Base-by-base conservation (phyloP, 2,329 filamentous ascomycete species). In the Epicoccum nigrum region DNA sequence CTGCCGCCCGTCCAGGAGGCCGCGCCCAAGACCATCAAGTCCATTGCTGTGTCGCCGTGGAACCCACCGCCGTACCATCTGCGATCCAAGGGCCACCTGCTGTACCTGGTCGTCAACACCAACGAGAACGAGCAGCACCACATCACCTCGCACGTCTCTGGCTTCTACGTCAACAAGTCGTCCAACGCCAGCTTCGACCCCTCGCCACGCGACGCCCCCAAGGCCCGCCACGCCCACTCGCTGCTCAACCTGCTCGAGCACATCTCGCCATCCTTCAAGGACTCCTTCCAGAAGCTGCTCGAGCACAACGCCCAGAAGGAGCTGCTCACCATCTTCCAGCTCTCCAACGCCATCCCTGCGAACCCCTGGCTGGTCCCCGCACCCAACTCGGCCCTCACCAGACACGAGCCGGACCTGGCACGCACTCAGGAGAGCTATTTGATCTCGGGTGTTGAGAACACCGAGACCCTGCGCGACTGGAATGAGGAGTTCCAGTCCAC, bases 401-500 rank as follows among this genome's bases (percentile, higher is more conserved):
- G 84, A 51, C 94, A 99, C 72, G 84, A 88, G 65, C 74, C 92
- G 19, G 94, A 99, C 71, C 83, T 92, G 56, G 90, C 92, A 17
- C 86, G 95, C 47, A 90, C 92, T 17, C 94, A 99, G 76, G 94
- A 99, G 79, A 90, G 89, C 40, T 97, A 90, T 70, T 79, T 99
- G 54, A 86, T 97, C 54, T 85, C 90, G 16, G 95, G 95, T 23
- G 87, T 92, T 20, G 94, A 99, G 68, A 96, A 93, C 71, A 90
- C 91, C 0, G 94, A 99, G 69, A 96, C 92, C 4, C 80, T 99
- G 57, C 86, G 94, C 51, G 94, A 99, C 74, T 99, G 95, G 93
- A 99, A 99, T 65, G 94, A 99, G 74, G 94, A 99, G 71, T 96
- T 99, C 70, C 94, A 99, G 74, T 96, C 93, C 2, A 96, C 94